Evolutionary conservation across 2,329 filamentous ascomycete species (phyloP), one percentile per base, ranked within the genome.

Genomic region (Cladobotryum mycophilum): DNA sequence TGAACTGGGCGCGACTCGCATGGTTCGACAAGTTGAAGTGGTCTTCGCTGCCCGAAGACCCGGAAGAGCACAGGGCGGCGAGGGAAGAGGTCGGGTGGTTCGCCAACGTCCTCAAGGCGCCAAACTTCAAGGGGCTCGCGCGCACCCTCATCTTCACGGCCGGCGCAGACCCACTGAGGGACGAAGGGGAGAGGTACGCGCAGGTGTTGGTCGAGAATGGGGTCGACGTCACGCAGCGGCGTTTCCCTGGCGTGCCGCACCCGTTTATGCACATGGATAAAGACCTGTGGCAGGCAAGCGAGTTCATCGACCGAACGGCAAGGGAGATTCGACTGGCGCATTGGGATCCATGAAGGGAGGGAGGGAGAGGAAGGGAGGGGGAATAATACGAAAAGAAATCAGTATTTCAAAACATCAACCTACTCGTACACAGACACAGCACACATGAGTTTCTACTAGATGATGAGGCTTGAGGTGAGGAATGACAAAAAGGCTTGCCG

Each of bases 201-300:
- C 58, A 60, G 54, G 65, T 68, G 55, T 56, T 77, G 49, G 60
- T 72, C 9, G 66, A 70, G 53, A 61, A 64, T n/a, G 74, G 74
- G 2, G 71, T 70, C 52, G 67, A 73, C 56, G 73, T 76, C 20
- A 70, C 68, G 1, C 53, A 72, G 52, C 71, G 70, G 58, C 60
- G 74, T n/a, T 77, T 75, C 53, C 55, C 62, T 1, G 74, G 74
- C 0, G 70, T 74, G 33, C 75, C 75, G 9, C 75, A 78, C 54
- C 71, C 70, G 0, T 78, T 76, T 56, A 73, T 74, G 71, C 72
- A 75, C 56, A 75, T 75, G 72, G 71, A 69, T 44, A 64, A 63
- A 54, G 58, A 64, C 50, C 56, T 69, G 34, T 66, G 63, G 66
- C 67, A 69, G 57, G 67, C 63, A 4, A 58, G 60, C 6, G 61